Percentiles rank a stretch among this genome's conserved stretches.
Conservation (phyloP, 305 asterid species). For the Fraxinus angustifolia region DNA sequence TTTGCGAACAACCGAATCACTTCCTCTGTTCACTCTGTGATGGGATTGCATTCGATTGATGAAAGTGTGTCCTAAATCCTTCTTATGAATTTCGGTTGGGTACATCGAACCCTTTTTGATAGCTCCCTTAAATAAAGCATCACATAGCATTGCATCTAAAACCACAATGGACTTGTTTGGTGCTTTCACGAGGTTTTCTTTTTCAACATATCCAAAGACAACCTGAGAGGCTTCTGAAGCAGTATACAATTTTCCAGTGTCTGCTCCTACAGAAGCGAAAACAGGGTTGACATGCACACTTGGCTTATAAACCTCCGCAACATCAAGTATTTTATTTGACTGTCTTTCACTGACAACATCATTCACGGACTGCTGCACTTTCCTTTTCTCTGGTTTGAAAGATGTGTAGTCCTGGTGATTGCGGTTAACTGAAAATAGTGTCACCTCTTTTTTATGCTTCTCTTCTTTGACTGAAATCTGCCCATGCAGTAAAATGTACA, state of each 20-base stretch:
- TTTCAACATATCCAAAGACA: conserved; percentile 75
- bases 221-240: conserved; percentile 78
- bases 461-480: conserved; percentile 91
- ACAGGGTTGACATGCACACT: conserved; percentile 76
- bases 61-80: conserved; percentile 70
- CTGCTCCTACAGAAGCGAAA: conserved; percentile 68
- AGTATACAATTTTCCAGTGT: conserved; percentile 52
- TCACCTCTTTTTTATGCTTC: conserved; percentile 78
- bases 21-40: conserved; percentile 64
- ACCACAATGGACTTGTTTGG: conserved; percentile 59
- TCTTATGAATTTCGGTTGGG: conserved; percentile 87
- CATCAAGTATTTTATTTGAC: conserved; percentile 49
- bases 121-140: conserved; percentile 89
- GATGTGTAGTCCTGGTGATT: conserved; percentile 71
- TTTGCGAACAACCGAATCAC: conserved; percentile 61
- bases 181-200: conserved; percentile 75
- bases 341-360: conserved; percentile 44
- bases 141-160: conserved; percentile 74
- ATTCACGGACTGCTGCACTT: conserved; percentile 49
- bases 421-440: conserved; percentile 57
- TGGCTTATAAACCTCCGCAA: conserved; percentile 75
- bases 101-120: conserved; percentile 79
- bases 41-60: conserved; percentile 89
- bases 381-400: conserved; percentile 80
- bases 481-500: conserved; percentile 31